Conservation (phyloP, 2,329 filamentous ascomycete species). For the Pestalotiopsis sp. region DNA sequence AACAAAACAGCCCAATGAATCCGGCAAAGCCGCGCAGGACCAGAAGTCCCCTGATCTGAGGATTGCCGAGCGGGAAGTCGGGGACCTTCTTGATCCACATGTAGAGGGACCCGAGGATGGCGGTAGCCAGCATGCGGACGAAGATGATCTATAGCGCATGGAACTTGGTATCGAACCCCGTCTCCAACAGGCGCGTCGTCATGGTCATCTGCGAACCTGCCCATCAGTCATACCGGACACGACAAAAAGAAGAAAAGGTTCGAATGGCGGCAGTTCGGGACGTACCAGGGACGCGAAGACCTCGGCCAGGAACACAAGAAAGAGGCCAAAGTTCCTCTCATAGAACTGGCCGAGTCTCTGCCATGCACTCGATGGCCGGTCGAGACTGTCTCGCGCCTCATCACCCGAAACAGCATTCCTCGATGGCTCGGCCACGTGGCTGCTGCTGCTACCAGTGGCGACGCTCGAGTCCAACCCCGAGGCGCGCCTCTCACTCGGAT, state of each 20-base stretch:
- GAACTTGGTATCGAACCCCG: slow-evolving; percentile 36
- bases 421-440: neutral
- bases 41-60: slow-evolving; percentile 65
- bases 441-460: neutral
- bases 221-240: neutral
- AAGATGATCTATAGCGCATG: slow-evolving; percentile 47
- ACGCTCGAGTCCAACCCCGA: neutral
- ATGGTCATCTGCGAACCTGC: slow-evolving; percentile 38
- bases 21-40: slow-evolving; percentile 67
- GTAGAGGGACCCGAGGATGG: slow-evolving; percentile 39
- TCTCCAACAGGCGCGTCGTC: slow-evolving; percentile 41
- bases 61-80: slow-evolving; percentile 67
- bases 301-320: slow-evolving; percentile 43
- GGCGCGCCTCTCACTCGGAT: neutral
- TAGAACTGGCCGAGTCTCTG: slow-evolving; percentile 42
- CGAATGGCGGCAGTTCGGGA: neutral
- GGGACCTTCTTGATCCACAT: slow-evolving; percentile 50
- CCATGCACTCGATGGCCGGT: slow-evolving; percentile 12
- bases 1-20: slow-evolving; percentile 67
- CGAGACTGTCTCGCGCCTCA: neutral
- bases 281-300: slow-evolving; percentile 43
- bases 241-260: neutral
- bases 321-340: slow-evolving; percentile 44
- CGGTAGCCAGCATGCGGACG: slow-evolving; percentile 43
- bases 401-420: neutral